These are phyloP conservation scores for Anthoceros angustus DNA, from an alignment of 225 moss, liverwort and hornwort genomes.

Conservation along the genomic window DNA sequence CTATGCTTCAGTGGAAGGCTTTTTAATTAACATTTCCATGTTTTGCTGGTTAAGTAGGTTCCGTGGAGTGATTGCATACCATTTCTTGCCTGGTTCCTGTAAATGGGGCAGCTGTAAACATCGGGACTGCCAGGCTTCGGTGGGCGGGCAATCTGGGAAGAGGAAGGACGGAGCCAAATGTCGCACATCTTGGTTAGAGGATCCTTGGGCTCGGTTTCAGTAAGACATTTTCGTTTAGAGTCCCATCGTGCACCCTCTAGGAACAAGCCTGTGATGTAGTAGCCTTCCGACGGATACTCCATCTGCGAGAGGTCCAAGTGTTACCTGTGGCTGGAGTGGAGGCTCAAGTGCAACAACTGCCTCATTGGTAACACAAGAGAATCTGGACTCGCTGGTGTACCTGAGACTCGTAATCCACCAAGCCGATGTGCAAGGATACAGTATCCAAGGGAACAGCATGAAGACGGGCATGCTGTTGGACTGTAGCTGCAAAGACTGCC, in stretches of 20 bases:
- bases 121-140: background rate
- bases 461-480: constrained; percentile 23
- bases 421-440: constrained; percentile 12
- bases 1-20: background rate
- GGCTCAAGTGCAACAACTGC: background rate
- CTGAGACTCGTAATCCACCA: constrained; percentile 12
- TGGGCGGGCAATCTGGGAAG: background rate
- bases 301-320: constrained; percentile 7
- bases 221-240: constrained; percentile 13
- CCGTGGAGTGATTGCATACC: constrained; percentile 13
- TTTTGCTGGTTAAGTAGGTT: background rate
- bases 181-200: constrained; percentile 21
- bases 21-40: background rate
- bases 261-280: constrained; percentile 21
- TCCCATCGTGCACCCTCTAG: constrained; percentile 37
- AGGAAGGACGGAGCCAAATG: constrained; percentile 20
- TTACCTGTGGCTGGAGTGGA: background rate
- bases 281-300: constrained; percentile 15
- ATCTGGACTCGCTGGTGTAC: background rate
- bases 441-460: constrained; percentile 16
- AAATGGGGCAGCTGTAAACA: constrained; percentile 27
- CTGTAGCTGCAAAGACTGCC: constrained; percentile 31
- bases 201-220: constrained; percentile 20
- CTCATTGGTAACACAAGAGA: background rate
- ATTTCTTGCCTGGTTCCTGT: constrained; percentile 33